A percentile compares a stretch with the other conserved stretches of the same genome.
Evolutionary conservation across 306 rosid genomes (phyloP).

Genomic region (Quercus cerris): DNA sequence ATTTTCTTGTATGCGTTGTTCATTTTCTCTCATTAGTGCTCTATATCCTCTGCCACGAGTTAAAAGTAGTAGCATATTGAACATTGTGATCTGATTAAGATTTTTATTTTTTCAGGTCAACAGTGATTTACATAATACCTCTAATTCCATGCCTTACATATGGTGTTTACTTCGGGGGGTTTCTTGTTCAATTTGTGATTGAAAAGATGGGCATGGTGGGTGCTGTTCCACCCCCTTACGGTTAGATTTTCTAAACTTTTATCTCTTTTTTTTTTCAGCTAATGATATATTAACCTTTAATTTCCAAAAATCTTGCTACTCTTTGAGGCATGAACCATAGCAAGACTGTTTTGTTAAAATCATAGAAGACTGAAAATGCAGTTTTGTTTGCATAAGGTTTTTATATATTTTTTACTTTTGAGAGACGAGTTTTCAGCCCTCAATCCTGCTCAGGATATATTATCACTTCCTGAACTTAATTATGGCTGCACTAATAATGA

Average conservation of each 20-base stretch:
- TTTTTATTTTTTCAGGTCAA: constrained; percentile 56
- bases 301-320: neutral
- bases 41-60: neutral
- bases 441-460: neutral
- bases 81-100: constrained; percentile 6
- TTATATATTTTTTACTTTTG: neutral
- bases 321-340: neutral
- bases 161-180: constrained; percentile 86
- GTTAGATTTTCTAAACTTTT: constrained; percentile 44
- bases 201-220: constrained; percentile 99
- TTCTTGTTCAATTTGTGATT: constrained; percentile 74
- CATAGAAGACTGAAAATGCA: neutral
- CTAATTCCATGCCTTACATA: constrained; percentile 75
- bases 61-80: neutral
- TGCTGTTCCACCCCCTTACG: constrained; percentile 84
- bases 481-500: neutral
- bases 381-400: neutral
- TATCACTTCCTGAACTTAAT: neutral
- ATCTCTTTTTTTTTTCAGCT: neutral
- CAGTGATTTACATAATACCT: constrained; percentile 67
- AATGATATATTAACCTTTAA: neutral
- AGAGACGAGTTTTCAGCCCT: neutral
- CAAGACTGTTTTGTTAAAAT: neutral
- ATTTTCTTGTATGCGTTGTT: neutral
- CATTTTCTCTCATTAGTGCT: neutral